A percentile compares a stretch with the other conserved stretches of the same genome.
Conservation (phyloP, 2,329 filamentous ascomycete species). For the Neonectria coccinea region DNA sequence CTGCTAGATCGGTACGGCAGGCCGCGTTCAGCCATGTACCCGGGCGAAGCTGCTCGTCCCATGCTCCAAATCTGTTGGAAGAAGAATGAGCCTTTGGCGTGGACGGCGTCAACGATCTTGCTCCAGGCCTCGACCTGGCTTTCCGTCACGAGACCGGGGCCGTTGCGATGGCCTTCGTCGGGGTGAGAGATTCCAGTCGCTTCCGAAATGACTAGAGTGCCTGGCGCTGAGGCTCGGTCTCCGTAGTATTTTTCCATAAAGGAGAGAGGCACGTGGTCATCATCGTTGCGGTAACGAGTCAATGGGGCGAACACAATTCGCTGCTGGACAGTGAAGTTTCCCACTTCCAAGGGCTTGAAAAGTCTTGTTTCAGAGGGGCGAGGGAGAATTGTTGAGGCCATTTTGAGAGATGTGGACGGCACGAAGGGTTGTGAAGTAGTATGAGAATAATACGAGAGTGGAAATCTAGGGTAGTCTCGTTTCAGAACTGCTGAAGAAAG, state of each 20-base stretch:
- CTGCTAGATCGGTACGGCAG: constrained; percentile 47
- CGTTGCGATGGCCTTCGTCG: constrained; percentile 39
- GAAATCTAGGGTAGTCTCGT: neutral
- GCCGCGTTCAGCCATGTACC: constrained; percentile 40
- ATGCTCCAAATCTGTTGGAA: constrained; percentile 45
- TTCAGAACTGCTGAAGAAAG: neutral
- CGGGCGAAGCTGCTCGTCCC: constrained; percentile 38
- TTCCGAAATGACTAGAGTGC: constrained; percentile 51
- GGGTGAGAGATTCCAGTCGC: constrained; percentile 45
- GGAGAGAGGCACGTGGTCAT: constrained; percentile 49
- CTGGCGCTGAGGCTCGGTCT: constrained; percentile 57
- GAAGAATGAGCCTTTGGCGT: constrained; percentile 46
- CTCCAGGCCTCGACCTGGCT: constrained; percentile 45
- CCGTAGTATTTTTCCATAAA: constrained; percentile 47
- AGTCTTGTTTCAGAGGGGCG: constrained; percentile 32
- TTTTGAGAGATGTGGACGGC: neutral
- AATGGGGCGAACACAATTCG: constrained; percentile 44
- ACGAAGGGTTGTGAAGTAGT: neutral
- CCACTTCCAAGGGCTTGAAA: constrained; percentile 42
- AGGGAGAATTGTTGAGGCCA: constrained; percentile 11
- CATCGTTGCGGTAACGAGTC: constrained; percentile 63
- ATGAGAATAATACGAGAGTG: neutral
- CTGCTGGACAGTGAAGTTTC: constrained; percentile 35
- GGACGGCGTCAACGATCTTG: constrained; percentile 45
- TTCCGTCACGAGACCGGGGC: constrained; percentile 59